phyloP scores from a whole-genome alignment of 2,329 filamentous ascomycete species.

The Bretziella fagacearum region DNA sequence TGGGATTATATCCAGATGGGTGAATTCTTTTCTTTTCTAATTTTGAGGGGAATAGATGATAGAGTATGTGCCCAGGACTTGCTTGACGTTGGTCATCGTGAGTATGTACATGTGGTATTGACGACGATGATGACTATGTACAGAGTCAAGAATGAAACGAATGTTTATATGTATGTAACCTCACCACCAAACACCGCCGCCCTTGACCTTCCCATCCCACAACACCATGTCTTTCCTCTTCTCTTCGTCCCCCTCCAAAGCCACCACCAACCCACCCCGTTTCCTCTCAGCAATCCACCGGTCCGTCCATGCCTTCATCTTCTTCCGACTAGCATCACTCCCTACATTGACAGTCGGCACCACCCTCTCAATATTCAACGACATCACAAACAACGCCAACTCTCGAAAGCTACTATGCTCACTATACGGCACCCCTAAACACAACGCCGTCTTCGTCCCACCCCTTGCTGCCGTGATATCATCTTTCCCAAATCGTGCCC shows the following conservation, averaged over 20 bases:
- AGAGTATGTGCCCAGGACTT: background rate
- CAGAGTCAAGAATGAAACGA: no score
- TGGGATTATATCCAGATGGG: background rate
- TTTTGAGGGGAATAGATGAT: background rate
- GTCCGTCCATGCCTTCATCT: constrained; percentile 50
- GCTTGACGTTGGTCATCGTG: background rate
- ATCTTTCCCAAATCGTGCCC: constrained; percentile 49
- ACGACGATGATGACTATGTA: no score
- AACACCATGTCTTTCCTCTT: constrained; percentile 18
- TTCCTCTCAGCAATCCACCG: constrained; percentile 43
- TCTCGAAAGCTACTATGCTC: constrained; percentile 94
- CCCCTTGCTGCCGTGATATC: constrained; percentile 72
- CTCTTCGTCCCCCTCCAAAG: constrained; percentile 26
- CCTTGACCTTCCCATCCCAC: constrained; percentile 26
- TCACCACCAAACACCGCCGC: constrained; percentile 26
- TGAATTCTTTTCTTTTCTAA: constrained; percentile 2
- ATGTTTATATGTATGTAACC: background rate
- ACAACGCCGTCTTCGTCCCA: constrained; percentile 64
- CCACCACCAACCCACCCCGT: constrained; percentile 34
- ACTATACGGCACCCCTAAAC: constrained; percentile 87
- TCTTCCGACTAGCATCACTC: constrained; percentile 36
- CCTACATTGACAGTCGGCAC: constrained; percentile 84
- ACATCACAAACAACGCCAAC: constrained; percentile 82
- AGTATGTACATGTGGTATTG: constrained; percentile 12
- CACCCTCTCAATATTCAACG: constrained; percentile 69